A percentile compares a stretch with the other conserved stretches of the same genome.
phyloP scores from a whole-genome alignment of 2,329 filamentous ascomycete genomes.

The Elsinoe australis region DNA sequence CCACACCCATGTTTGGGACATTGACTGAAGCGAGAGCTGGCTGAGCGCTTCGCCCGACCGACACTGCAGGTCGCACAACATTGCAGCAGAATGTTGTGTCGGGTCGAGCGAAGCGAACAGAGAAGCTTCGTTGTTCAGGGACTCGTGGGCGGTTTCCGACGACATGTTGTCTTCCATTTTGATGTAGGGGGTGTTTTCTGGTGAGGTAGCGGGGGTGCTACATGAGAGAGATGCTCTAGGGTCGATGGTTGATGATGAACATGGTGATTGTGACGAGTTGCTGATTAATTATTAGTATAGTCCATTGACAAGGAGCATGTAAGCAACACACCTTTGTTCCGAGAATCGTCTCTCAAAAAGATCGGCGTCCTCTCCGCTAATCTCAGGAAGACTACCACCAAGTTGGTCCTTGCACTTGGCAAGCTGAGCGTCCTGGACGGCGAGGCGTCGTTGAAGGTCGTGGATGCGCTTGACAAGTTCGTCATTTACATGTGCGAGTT shows the following conservation, averaged over 20 bases:
- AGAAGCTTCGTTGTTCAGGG: constrained; percentile 30
- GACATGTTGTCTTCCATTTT: constrained; percentile 21
- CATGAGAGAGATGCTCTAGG: constrained; percentile 20
- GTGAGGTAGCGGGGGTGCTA: constrained; percentile 17
- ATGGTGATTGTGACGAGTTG: constrained; percentile 17
- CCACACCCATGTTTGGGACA: constrained; percentile 19
- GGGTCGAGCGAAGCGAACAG: constrained; percentile 62
- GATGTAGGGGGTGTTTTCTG: constrained; percentile 23
- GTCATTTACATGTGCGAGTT: constrained; percentile 49
- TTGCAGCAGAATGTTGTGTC: constrained; percentile 99
- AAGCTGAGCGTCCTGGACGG: constrained; percentile 19
- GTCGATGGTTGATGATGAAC: constrained; percentile 21
- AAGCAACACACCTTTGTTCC: constrained; percentile 20
- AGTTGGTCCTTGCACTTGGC: constrained; percentile 20
- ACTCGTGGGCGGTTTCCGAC: constrained; percentile 11
- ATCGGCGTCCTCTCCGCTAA: constrained; percentile 18
- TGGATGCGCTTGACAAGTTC: constrained; percentile 5
- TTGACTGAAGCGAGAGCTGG: constrained; percentile 17
- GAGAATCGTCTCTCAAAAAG: constrained; percentile 17
- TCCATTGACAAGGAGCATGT: neutral
- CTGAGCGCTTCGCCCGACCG: constrained; percentile 53
- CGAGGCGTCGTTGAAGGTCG: constrained; percentile 17
- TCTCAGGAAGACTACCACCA: constrained; percentile 18
- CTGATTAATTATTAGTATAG: too few species aligned
- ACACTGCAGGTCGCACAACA: constrained; percentile 99